Conservation (phyloP, 176 grass and related monocot species). For the Luzula sylvatica region DNA sequence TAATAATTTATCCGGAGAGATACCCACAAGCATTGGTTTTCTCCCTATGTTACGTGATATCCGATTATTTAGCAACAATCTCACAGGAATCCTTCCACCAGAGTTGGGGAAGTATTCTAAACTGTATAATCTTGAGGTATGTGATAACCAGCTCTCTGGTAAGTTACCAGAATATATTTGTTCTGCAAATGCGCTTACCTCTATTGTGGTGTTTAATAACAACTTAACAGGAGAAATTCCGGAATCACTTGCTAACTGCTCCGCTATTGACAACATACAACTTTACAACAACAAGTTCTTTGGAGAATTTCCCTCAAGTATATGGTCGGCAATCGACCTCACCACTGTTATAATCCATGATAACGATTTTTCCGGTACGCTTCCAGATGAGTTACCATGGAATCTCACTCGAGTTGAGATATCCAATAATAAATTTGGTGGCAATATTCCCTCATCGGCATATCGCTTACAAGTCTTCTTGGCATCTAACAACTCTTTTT, state of each 20-base stretch:
- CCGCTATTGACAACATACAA: slow-evolving; percentile 26
- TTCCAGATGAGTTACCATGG: slow-evolving; percentile 19
- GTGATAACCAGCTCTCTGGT: slow-evolving; percentile 42
- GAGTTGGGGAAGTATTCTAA: slow-evolving; percentile 56
- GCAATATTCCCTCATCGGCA: slow-evolving; percentile 26
- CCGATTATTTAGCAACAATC: slow-evolving; percentile 40
- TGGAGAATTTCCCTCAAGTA: slow-evolving; percentile 35
- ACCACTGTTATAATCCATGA: slow-evolving; percentile 41
- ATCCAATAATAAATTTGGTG: slow-evolving; percentile 44
- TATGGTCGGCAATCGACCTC: slow-evolving; percentile 36
- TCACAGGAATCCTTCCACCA: slow-evolving; percentile 39
- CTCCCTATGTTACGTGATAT: slow-evolving; percentile 26
- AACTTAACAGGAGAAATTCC: slow-evolving; percentile 39
- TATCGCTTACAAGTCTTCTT: slow-evolving; percentile 16
- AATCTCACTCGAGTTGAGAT: slow-evolving; percentile 50
- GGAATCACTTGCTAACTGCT: slow-evolving; percentile 21
- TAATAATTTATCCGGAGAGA: slow-evolving; percentile 41
- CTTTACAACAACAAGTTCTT: slow-evolving; percentile 50
- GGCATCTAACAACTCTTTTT: slow-evolving; percentile 47
- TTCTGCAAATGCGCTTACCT: slow-evolving; percentile 15
- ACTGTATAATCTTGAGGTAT: slow-evolving; percentile 41
- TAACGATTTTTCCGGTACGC: slow-evolving; percentile 43
- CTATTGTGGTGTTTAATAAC: slow-evolving; percentile 58
- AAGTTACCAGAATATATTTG: slow-evolving; percentile 36
- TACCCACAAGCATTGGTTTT: slow-evolving; percentile 42